Evolutionary conservation across 1,139 yeast genomes (phyloP), one percentile per base, ranked within the genome.

Genomic region (Spathaspora sp.): DNA sequence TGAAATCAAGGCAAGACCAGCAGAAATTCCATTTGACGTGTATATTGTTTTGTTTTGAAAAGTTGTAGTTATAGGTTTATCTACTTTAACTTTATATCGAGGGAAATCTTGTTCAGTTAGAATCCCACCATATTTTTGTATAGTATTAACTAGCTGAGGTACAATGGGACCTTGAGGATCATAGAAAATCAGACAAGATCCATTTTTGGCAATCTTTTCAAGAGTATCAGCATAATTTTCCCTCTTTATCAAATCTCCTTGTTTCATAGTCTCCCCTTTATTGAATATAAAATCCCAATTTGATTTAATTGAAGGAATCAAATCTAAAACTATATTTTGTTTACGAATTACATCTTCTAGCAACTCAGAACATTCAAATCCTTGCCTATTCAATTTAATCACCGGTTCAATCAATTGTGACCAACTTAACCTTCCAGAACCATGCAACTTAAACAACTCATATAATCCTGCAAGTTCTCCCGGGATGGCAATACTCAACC

Each of bases 401-500:
- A 90, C 95, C 0, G 98, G 98, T 52, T 76, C 72, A 17, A 93
- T 63, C 47, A 91, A 69, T 23, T 88, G 81, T n/a, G 61, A 59
- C 97, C 98, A 93, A 1, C 75, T 56, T 11, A 89, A 62, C 7
- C 72, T 73, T 0, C 95, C 95, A 11, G 89, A 82, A 0, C 95
- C 89, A 56, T 84, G 93, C 10, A 61, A 53, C 20, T 64, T 57
- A 61, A 68, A 81, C 29, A 95, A 70, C 42, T 74, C 78, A 57
- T 86, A 81, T 20, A 90, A 68, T 0, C 98, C 98, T 48, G 83
- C 84, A 42, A 93, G 59, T 60, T 93, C 98, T 7, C 98, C 98
- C 0, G 98, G 99, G 9, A 86, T 79, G 1, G 82, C 98, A 15
- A 84, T 82, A 0, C 97, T 89, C 20, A 89, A 69, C 0, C 97